Evolutionary conservation across 495 filamentous ascomycete genomes (phyloP).

Genomic region (Penicillium roqueforti): DNA sequence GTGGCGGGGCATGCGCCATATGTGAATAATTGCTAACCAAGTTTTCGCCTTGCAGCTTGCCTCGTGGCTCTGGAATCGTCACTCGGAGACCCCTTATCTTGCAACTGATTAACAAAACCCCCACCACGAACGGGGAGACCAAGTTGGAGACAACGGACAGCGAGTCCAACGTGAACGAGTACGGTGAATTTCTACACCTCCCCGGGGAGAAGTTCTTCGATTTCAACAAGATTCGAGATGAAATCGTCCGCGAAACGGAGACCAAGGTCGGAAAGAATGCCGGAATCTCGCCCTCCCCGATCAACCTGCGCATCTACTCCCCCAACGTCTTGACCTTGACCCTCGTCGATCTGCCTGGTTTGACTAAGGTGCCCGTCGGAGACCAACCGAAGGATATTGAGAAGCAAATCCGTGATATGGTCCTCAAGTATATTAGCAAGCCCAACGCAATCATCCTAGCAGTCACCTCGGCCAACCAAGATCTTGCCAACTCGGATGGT

Average conservation of each 20-base stretch:
- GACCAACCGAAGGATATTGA: constrained; percentile 99
- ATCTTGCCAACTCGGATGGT: constrained; percentile 98
- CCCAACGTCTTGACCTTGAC: constrained; percentile 98
- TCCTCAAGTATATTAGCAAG: constrained; percentile 97
- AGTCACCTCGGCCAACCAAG: constrained; percentile 93
- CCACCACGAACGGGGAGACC: constrained; percentile 68
- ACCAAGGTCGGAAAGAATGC: constrained; percentile 92
- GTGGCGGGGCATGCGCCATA: constrained; percentile 16
- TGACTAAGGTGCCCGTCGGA: constrained; percentile 97
- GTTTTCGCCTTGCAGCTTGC: constrained; percentile 59
- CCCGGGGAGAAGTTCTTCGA: constrained; percentile 98
- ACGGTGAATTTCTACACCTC: constrained; percentile 98
- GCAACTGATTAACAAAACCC: constrained; percentile 89
- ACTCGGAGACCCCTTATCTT: constrained; percentile 94
- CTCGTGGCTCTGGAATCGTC: constrained; percentile 96
- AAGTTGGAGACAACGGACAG: constrained; percentile 66
- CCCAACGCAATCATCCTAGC: constrained; percentile 97
- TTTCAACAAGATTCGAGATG: constrained; percentile 98
- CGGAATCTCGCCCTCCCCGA: constrained; percentile 93
- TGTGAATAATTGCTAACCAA: constrained; percentile 28
- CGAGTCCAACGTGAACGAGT: constrained; percentile 89
- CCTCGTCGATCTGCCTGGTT: constrained; percentile 91
- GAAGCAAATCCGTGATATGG: constrained; percentile 96
- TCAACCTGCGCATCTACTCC: constrained; percentile 96
- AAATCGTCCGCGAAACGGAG: constrained; percentile 96